Conservation (phyloP, 1,139 yeast species). For the Spathaspora sp. region DNA sequence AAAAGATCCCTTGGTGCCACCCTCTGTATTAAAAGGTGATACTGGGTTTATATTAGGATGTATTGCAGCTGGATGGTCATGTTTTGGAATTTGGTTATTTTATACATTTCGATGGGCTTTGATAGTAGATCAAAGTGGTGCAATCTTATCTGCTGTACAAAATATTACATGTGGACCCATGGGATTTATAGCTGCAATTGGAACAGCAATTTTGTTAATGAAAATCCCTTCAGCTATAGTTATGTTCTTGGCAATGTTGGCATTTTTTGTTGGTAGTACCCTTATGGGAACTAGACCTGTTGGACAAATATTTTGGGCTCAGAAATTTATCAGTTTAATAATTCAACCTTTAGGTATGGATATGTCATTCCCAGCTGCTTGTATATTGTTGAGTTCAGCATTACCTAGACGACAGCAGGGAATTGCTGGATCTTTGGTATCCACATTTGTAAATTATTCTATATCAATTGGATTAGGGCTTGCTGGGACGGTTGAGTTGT, state of each 20-base stretch:
- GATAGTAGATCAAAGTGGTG: slow-evolving; percentile 28
- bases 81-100: slow-evolving; percentile 59
- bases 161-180: slow-evolving; percentile 38
- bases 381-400: slow-evolving; percentile 49
- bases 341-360: slow-evolving; percentile 64
- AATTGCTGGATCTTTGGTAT: slow-evolving; percentile 61
- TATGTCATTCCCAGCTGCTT: slow-evolving; percentile 63
- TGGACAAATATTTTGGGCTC: slow-evolving; percentile 53
- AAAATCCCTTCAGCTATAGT: slow-evolving; percentile 40
- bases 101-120: slow-evolving; percentile 40
- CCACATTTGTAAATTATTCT: slow-evolving; percentile 62
- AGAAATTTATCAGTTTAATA: slow-evolving; percentile 46
- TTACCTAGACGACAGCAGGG: slow-evolving; percentile 61
- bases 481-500: slow-evolving; percentile 60
- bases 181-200: slow-evolving; percentile 48
- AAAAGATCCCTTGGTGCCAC: slow-evolving; percentile 48
- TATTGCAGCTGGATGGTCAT: slow-evolving; percentile 58
- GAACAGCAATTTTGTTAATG: slow-evolving; percentile 38
- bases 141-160: slow-evolving; percentile 40
- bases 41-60: slow-evolving; percentile 48
- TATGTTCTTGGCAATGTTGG: slow-evolving; percentile 45
- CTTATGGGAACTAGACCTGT: slow-evolving; percentile 47
- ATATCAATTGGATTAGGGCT: slow-evolving; percentile 64
- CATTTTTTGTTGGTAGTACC: slow-evolving; percentile 40
- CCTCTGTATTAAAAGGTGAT: slow-evolving; percentile 37